Evolutionary conservation across 805 yeast species (phyloP), one percentile per base, ranked within the genome.

Genomic region (Lipomyces starkeyi): DNA sequence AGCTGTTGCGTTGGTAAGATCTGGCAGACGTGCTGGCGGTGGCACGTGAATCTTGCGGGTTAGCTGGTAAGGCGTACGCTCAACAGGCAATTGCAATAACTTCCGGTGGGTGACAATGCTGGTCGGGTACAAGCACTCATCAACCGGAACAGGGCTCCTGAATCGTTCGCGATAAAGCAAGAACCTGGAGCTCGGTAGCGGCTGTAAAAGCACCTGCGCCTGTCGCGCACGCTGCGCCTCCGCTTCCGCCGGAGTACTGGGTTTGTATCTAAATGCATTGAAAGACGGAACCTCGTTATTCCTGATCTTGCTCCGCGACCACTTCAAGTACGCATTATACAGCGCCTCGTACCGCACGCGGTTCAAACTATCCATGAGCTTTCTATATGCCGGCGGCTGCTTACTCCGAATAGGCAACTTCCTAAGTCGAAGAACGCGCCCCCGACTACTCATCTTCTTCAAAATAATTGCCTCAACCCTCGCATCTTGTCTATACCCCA

Each of bases 321-420:
- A 43, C 14, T 43, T 43, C 3, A 43, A 8, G 14, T 43, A 43
- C 22, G 49, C 49, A n/a, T 43, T 43, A 43, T 43, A 43, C 49
- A 43, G 56, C 56, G 56, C 32, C 56, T 25, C 56, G 56, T 25
- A 22, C 9, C 32, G 56, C n/a, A 53, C 25, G 27, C 56, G 56
- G 14, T 53, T 27, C 56, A 53, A 17, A 53, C 56, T 53, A 17
- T 53, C 56, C 56, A 53, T 53, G 27, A 22, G 27, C 32, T 53
- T 22, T 22, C 56, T 11, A 14, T 53, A 27, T 17, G 56, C 49
- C n/a, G 32, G 34, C n/a, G 56, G 32, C 56, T 53, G 56, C 32
- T 22, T 27, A 22, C 32, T 25, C 32, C 56, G 13, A 14, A 25
- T 27, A 27, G 32, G 56, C 27, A 22, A 22, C 56, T 53, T 53